Evolutionary conservation across 805 yeast genomes (phyloP), one percentile per base, ranked within the genome.

Genomic region (Candida silvicultrix): DNA sequence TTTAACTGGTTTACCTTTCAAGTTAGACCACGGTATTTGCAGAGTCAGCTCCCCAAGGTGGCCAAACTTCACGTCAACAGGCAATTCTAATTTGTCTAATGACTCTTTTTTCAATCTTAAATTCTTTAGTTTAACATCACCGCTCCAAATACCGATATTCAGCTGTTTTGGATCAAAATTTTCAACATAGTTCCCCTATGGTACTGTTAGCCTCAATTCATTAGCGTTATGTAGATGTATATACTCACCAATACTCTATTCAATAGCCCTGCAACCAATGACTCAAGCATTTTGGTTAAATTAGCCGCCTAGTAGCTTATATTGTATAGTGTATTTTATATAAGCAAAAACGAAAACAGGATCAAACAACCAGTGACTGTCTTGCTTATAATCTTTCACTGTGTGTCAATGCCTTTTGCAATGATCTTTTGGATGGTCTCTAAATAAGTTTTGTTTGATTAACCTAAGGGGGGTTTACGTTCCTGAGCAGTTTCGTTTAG

Each of bases 141-240:
- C 99, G 57, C 89, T 80, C 96, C 98, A 90, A 31, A 94, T 89
- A 5, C 98, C 99, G 45, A 94, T 90, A 56, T 94, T 90, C 58
- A 94, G 70, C 60, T 94, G 97, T 54, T 86, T 87, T 16, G 98
- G 89, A 67, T 94, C 99, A 64, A 94, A 94, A 66, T 95, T 87
- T 67, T 95, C 96, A 42, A 92, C 89, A 63, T 89, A 89, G 28
- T 80, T 72, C 2, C 89, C 89, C 56, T 62, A 23, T 31, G 6
- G 19, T 1, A 6, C 10, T 40, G 54, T 50, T 49, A 52, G 49
- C 41, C 42, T n/a, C n/a, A n/a, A 23, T 5, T 23, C 25, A 20
- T 10, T 2, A n/a, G 34, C 10, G 22, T 3, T 9, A 11, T 35
- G 12, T 29, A 14, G 38, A 40, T 31, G 34, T n/a, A 5, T 14